Conservation (phyloP, 345 rosid species). For the Triadica sebifera region DNA sequence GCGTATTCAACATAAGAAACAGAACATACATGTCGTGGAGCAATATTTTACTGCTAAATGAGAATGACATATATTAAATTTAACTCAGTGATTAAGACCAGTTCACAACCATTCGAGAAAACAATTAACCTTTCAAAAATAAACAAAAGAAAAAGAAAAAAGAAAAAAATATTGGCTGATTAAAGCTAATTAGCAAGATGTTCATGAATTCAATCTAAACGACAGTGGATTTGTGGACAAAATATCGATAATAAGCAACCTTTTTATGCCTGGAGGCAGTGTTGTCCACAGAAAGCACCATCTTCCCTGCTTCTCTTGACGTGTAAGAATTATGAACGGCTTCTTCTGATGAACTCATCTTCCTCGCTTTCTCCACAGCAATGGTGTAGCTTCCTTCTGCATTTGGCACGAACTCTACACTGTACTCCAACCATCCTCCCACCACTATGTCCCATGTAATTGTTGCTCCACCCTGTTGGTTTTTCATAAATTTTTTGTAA, state of each 20-base stretch:
- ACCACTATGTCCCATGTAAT: conserved; percentile 96
- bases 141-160: background rate
- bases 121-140: conserved; percentile 1
- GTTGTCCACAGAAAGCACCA: conserved; percentile 89
- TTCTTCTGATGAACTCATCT: conserved; percentile 53
- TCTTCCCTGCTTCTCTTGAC: conserved; percentile 70
- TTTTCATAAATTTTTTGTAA: background rate
- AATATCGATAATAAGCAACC: conserved; percentile 89
- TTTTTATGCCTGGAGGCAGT: conserved; percentile 69
- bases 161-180: background rate
- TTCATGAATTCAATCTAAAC: conserved; percentile 17
- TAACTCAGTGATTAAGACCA: background rate
- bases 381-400: conserved; percentile 73
- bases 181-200: background rate
- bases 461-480: conserved; percentile 68
- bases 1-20: no score
- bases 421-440: conserved; percentile 98
- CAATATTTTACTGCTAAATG: no score
- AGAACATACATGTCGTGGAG: no score
- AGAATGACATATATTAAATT: no score
- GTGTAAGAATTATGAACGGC: conserved; percentile 79
- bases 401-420: conserved; percentile 86
- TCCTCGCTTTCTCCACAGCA: conserved; percentile 75
- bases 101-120: conserved; percentile 13
- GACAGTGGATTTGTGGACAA: conserved; percentile 62